Percentiles rank a stretch among this genome's conserved stretches.
These are phyloP conservation scores for Staphylotrichum tortipilum DNA, from an alignment of 495 filamentous ascomycete species.

Conservation along the genomic window DNA sequence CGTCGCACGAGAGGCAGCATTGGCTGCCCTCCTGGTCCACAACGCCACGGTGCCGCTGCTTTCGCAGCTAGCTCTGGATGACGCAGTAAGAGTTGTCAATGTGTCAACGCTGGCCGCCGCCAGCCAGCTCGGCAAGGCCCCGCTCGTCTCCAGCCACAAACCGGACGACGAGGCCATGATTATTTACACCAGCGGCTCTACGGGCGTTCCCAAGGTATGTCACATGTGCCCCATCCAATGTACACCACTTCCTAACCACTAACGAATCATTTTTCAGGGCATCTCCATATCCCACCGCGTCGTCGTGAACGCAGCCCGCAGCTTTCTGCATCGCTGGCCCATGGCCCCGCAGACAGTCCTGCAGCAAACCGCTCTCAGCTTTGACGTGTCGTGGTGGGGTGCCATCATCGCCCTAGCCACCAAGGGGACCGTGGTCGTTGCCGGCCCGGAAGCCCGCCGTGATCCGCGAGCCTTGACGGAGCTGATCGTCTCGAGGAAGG, in stretches of 20 bases:
- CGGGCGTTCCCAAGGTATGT: conserved; percentile 41
- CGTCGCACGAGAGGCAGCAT: conserved; percentile 2
- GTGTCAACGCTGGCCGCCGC: neutral
- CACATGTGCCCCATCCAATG: too few relatives aligned
- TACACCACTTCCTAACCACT: too few relatives aligned
- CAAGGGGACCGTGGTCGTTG: conserved; percentile 20
- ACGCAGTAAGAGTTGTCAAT: neutral
- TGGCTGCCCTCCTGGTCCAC: conserved; percentile 22
- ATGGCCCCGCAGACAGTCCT: conserved; percentile 21
- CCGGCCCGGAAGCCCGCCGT: conserved; percentile 8
- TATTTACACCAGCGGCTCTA: conserved; percentile 42
- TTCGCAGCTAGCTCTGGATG: neutral
- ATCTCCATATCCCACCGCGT: too few relatives aligned
- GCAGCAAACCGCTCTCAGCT: conserved; percentile 23
- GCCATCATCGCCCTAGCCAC: conserved; percentile 18
- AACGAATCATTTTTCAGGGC: too few relatives aligned
- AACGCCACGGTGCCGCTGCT: neutral
- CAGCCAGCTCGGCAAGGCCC: too few relatives aligned
- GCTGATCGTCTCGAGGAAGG: conserved; percentile 8
- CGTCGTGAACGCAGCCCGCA: too few relatives aligned
- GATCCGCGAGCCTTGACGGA: conserved; percentile 19
- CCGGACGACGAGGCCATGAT: neutral
- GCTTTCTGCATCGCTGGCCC: too few relatives aligned
- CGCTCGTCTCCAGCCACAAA: too few relatives aligned
- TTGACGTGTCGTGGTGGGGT: conserved; percentile 25